phyloP scores from a whole-genome alignment of 352 stramenopile genomes.

The Phytophthora vignae region DNA sequence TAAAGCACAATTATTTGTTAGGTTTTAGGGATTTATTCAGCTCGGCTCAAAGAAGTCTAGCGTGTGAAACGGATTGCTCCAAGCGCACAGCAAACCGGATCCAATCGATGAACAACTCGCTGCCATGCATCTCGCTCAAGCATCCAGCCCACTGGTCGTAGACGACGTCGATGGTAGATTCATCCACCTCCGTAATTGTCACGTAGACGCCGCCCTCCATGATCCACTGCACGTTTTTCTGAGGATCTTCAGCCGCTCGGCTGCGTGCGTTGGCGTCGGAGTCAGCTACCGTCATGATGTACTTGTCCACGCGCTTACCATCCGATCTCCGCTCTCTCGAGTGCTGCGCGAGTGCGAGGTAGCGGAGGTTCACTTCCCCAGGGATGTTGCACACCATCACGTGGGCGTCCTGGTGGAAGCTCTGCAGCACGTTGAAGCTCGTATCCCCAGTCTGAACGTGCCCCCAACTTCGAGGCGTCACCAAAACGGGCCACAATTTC shows the following conservation, averaged over 20 bases:
- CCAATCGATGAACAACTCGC: constrained; percentile 53
- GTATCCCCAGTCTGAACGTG: background rate
- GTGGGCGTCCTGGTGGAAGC: background rate
- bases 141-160: constrained; percentile 39
- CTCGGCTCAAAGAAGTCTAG: background rate
- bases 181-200: constrained; percentile 30
- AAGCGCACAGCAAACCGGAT: constrained; percentile 11
- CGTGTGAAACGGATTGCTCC: constrained; percentile 3
- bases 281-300: constrained; percentile 10
- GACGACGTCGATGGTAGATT: constrained; percentile 21
- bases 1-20: background rate
- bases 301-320: constrained; percentile 47
- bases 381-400: constrained; percentile 4
- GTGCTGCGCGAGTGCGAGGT: constrained; percentile 3
- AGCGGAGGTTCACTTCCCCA: background rate
- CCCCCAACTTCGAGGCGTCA: background rate
- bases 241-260: constrained; percentile 10
- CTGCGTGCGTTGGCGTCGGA: constrained; percentile 7
- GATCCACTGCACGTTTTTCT: constrained; percentile 25
- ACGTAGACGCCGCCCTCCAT: constrained; percentile 27
- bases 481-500: constrained; percentile 5
- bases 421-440: background rate
- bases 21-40: background rate
- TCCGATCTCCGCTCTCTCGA: constrained; percentile 20
- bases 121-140: constrained; percentile 43